Evolutionary conservation across 352 stramenopile genomes (phyloP), one percentile per base, ranked within the genome.

Genomic region (Blastocystis sp.): DNA sequence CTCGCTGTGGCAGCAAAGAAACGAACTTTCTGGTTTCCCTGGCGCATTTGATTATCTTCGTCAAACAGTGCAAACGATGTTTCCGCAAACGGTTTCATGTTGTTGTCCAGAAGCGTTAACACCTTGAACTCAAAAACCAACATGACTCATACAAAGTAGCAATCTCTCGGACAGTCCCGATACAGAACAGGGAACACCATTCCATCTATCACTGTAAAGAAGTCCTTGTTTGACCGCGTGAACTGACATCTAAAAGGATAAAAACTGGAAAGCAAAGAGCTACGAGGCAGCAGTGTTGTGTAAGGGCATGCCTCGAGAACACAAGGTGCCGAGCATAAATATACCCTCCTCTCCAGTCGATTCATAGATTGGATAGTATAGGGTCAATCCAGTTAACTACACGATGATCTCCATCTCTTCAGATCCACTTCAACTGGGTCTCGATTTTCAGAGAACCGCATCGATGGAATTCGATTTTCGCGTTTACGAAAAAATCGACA

Each of bases 291-390:
- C 40, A 18, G 69, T 81, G 48, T 81, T 29, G 34, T 81, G 69
- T 21, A 81, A 63, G n/a, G 69, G 69, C 34, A 40, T 38, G 32
- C 49, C 54, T 44, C 69, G 24, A 29, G 69, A 81, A 29, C 54
- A 81, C 36, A 81, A 40, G 8, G 69, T 81, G 21, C 69, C 69
- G 14, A 81, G 36, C 69, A 81, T 81, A 29, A 81, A 81, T 8
- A 81, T 81, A 49, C 69, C 46, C 32, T 81, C 69, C 48, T 81
- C 69, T 64, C 69, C 46, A 21, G n/a, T 64, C n/a, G 69, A 63
- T 21, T 81, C 69, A 38, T 61, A 81, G 21, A 81, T 54, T 36
- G 69, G 69, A 81, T 81, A 81, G 46, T 49, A 81, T 18, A 81
- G 46, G 42, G 46, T 57, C 38, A 81, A 40, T 38, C 11, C 69